Base-by-base conservation (phyloP, 2,329 filamentous ascomycete species). In the Clarireedia paspali region DNA sequence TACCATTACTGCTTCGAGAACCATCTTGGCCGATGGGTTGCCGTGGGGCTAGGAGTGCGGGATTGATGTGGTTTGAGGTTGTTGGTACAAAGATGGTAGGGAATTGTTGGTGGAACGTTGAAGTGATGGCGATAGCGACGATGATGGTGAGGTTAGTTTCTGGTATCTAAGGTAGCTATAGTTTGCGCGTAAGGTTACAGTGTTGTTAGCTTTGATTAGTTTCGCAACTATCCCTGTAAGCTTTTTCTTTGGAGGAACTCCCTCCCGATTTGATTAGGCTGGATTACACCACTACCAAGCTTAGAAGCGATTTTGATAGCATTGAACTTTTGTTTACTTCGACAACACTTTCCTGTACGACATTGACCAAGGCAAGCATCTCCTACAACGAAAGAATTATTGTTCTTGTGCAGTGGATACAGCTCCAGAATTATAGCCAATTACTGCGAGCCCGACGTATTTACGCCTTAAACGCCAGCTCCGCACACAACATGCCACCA, bases 1-100 rank as follows among this genome's bases (percentile, higher is more conserved):
- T 74, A 99, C 89, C 91, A 99, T 97, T 62, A 95, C 95, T 77
- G 94, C 95, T 85, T 99, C 94, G 75, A 99, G 86, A 75, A 87
- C 89, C 94, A 99, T 99, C 70, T 80, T 91, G 84, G 30, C 44
- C 27, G 24, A 45, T 48, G 39, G 23, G n/a, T 54, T 54, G 50
- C 44, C 20, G 46, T 45, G 27, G 6, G 53, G 47, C 53, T 48
- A 14, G 36, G 17, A 50, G 30, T 55, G 53, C 39, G 47, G 23
- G 12, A 17, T 51, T 36, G 4, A 17, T 44, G 10, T 20, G 3
- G 6, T 12, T n/a, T 14, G 20, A 23, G 30, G 5, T 12, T 46
- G 4, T 10, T n/a, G 15, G 6, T 17, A n/a, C 14, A 5, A 23
- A 5, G 15, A 6, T 46, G 20, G 39, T 27, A 40, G 34, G 40